These are phyloP conservation scores for Phoenix dactylifera DNA, from an alignment of 176 grass and related monocot genomes.

Conservation along the genomic window DNA sequence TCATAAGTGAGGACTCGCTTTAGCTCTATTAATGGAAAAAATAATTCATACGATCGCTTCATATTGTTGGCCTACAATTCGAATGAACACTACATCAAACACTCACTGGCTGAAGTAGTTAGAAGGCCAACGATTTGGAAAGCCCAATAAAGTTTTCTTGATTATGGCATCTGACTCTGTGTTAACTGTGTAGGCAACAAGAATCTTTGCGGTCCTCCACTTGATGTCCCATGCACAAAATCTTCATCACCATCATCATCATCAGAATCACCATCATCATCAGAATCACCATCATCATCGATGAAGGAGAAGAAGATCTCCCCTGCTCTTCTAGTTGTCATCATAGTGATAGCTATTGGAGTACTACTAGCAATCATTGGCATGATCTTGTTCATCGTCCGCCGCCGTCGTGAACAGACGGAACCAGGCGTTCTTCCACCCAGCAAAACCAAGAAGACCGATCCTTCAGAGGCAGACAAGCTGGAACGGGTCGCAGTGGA, in stretches of 20 bases:
- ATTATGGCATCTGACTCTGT: too few species aligned
- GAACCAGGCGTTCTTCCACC: not conserved
- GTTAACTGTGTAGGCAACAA: not conserved
- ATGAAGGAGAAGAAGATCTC: not conserved
- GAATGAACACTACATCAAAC: not conserved
- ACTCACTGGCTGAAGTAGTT: too few species aligned
- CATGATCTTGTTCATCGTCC: not conserved
- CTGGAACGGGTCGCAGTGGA: not conserved
- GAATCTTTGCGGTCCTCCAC: slow-evolving; percentile 1
- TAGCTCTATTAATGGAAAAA: too few species aligned
- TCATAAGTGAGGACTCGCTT: too few species aligned
- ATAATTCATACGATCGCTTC: not conserved
- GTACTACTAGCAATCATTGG: not conserved
- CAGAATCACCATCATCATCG: not conserved
- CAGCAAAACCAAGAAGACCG: not conserved
- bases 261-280: not conserved
- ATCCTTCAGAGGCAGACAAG: not conserved
- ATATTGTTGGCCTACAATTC: not conserved
- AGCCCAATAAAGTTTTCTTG: too few species aligned
- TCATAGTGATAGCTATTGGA: not conserved
- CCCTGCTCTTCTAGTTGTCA: not conserved
- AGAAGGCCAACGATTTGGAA: too few species aligned
- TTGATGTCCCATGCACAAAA: not conserved
- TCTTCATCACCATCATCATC: not conserved
- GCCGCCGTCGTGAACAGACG: not conserved